Conservation (phyloP, 2,329 filamentous ascomycete species). For the Verticillium isaacii region DNA sequence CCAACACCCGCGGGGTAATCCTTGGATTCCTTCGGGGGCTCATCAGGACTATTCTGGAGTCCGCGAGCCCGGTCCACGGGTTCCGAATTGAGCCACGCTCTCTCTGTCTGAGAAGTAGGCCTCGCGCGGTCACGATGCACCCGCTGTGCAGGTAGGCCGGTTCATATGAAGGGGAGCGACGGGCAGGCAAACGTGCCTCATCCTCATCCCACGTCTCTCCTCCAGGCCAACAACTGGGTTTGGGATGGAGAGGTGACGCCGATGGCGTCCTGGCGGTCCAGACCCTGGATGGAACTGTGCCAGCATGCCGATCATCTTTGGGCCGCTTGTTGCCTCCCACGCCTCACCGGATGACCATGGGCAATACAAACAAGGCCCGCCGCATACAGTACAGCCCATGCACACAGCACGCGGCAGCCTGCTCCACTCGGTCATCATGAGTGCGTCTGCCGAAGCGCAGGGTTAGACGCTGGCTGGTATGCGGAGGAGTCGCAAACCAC, state of each 20-base stretch:
- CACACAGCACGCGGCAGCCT: neutral
- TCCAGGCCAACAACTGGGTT: neutral
- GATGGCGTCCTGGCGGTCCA: neutral
- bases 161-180: neutral
- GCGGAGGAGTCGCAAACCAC: neutral
- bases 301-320: neutral
- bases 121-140: neutral
- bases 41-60: neutral
- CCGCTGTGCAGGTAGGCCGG: neutral
- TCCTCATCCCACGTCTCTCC: neutral
- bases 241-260: neutral
- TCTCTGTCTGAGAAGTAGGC: neutral
- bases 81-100: neutral
- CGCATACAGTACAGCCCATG: neutral
- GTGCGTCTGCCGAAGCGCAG: neutral
- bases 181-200: neutral
- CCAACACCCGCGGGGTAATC: neutral
- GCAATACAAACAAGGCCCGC: neutral
- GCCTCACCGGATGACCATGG: neutral
- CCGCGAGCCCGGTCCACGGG: neutral
- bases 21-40: neutral
- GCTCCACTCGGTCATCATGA: neutral
- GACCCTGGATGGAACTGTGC: neutral
- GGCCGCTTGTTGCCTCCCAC: neutral
- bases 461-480: neutral